Percentiles rank a stretch among this genome's conserved stretches.
phyloP scores from a whole-genome alignment of 73 alveolate species.

The Paraurostyla sp. region DNA sequence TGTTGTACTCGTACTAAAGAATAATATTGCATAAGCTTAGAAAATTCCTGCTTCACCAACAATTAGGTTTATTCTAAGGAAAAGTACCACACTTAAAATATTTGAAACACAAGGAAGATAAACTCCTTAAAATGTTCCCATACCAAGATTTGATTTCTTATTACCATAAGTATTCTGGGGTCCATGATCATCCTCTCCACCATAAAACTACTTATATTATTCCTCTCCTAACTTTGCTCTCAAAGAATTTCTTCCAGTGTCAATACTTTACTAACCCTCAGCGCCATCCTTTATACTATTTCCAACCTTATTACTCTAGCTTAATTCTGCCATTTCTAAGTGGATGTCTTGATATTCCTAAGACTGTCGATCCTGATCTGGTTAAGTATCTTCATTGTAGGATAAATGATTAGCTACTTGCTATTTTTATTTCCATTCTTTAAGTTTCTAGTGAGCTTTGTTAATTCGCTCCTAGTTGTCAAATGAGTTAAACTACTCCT shows the following conservation, averaged over 20 bases:
- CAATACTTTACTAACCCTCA: too few species aligned
- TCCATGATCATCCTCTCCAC: slow-evolving; percentile 56
- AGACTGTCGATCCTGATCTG: slow-evolving; percentile 2
- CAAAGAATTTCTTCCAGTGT: slow-evolving; percentile 3
- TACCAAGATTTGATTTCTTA: background rate
- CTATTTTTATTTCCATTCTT: background rate
- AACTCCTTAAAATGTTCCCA: slow-evolving; percentile 71
- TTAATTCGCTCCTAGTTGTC: background rate
- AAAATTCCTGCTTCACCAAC: slow-evolving; percentile 79
- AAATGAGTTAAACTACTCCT: background rate
- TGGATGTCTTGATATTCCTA: slow-evolving; percentile 24
- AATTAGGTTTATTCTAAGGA: slow-evolving; percentile 66
- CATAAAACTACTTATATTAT: slow-evolving; percentile 46
- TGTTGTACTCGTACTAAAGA: slow-evolving; percentile 55
- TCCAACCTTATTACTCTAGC: background rate
- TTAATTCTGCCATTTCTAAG: background rate
- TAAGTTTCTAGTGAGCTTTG: slow-evolving; percentile 3
- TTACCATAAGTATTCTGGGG: background rate
- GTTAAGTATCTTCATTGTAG: background rate
- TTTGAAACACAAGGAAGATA: slow-evolving; percentile 71
- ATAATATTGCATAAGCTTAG: slow-evolving; percentile 45
- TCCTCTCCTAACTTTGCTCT: slow-evolving; percentile 14
- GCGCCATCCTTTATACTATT: background rate
- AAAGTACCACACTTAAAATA: slow-evolving; percentile 70
- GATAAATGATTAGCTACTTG: background rate